Conservation (phyloP, 805 yeast species). For the Naumovozyma baii region DNA sequence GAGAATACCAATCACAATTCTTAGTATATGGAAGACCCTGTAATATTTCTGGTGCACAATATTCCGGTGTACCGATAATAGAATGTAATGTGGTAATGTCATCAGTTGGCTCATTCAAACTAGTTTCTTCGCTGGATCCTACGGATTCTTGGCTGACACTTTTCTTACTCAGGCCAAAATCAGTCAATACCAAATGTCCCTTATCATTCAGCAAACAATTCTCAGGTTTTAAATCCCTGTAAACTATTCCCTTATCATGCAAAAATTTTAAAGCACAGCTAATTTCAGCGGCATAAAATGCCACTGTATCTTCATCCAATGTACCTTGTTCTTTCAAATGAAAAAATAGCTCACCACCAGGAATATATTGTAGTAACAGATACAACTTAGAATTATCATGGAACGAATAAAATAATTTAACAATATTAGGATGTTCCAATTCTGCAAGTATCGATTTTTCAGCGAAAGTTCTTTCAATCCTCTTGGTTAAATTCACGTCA, state of each 20-base stretch:
- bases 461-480: constrained; percentile 68
- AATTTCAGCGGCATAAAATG: constrained; percentile 74
- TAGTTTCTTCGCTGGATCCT: constrained; percentile 5
- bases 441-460: constrained; percentile 66
- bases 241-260: constrained; percentile 73
- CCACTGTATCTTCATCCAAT: constrained; percentile 53
- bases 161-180: constrained; percentile 65
- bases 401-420: constrained; percentile 69
- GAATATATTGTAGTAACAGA: constrained; percentile 67
- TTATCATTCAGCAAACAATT: constrained; percentile 62
- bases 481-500: constrained; percentile 28
- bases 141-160: constrained; percentile 10
- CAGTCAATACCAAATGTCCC: constrained; percentile 76
- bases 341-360: constrained; percentile 73
- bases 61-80: constrained; percentile 37
- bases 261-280: constrained; percentile 67
- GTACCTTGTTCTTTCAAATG: constrained; percentile 35
- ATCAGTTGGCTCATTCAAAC: constrained; percentile 15
- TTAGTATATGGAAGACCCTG: constrained; percentile 69
- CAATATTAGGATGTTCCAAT: constrained; percentile 72
- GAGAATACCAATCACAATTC: constrained; percentile 85
- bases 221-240: constrained; percentile 83
- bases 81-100: constrained; percentile 31
- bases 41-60: constrained; percentile 79
- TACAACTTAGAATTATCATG: constrained; percentile 75